Evolutionary conservation across 2,329 filamentous ascomycete genomes (phyloP).

Genomic region (Laburnicola sp.): DNA sequence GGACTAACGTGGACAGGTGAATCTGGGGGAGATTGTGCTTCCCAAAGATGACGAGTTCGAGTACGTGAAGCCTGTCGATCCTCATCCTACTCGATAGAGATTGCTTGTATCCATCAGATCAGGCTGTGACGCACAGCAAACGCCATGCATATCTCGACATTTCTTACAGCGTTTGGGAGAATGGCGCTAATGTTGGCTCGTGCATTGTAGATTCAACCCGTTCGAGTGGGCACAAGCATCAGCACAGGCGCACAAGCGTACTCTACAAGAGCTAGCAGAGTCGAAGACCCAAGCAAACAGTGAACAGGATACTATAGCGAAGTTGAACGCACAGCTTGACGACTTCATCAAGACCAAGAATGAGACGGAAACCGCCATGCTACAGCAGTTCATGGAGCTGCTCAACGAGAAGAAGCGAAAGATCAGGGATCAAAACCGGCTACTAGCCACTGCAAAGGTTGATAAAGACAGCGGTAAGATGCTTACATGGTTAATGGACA

Average conservation of each 20-base stretch:
- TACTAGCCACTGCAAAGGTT: constrained; percentile 60
- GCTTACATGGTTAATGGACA: neutral
- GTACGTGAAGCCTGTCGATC: constrained; percentile 5
- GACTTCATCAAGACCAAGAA: constrained; percentile 68
- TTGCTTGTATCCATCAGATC: neutral
- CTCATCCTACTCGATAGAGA: neutral
- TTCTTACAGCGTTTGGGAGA: neutral
- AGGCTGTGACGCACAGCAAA: neutral
- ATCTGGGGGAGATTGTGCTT: constrained; percentile 68
- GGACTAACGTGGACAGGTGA: constrained; percentile 42
- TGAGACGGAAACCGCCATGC: constrained; percentile 65
- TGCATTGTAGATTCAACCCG: constrained; percentile 54
- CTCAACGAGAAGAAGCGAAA: constrained; percentile 81
- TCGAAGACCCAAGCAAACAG: constrained; percentile 50
- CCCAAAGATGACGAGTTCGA: constrained; percentile 59
- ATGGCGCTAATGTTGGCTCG: too few relatives aligned
- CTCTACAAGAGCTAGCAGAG: constrained; percentile 50
- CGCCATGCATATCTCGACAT: neutral
- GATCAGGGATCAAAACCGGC: constrained; percentile 71
- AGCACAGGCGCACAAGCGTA: constrained; percentile 53
- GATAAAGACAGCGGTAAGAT: constrained; percentile 35
- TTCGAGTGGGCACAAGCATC: constrained; percentile 72
- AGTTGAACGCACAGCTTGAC: constrained; percentile 65
- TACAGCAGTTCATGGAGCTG: constrained; percentile 70
- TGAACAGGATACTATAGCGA: constrained; percentile 60